A percentile compares a stretch with the other conserved stretches of the same genome.
Evolutionary conservation across 257 asterid species (phyloP).

Genomic region (Anisodus tanguticus): DNA sequence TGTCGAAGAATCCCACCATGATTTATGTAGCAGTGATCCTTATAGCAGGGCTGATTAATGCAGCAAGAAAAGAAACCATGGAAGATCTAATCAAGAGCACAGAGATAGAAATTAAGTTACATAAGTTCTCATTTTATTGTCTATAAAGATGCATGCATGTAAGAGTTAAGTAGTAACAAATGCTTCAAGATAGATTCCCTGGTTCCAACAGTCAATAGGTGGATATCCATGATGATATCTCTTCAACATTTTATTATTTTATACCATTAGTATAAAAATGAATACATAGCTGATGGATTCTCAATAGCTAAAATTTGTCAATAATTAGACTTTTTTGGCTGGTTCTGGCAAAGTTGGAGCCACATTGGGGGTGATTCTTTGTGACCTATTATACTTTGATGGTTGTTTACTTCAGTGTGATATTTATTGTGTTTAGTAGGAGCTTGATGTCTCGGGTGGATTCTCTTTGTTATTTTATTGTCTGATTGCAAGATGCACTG

Average conservation of each 20-base stretch:
- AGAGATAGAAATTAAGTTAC: not conserved
- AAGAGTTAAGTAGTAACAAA: not conserved
- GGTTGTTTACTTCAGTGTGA: conserved; percentile 18
- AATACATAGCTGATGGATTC: not conserved
- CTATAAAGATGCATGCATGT: not conserved
- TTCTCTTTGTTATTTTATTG: not conserved
- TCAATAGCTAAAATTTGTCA: not conserved
- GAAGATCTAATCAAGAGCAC: not conserved
- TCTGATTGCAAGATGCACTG: conserved; percentile 4
- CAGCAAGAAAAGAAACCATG: not conserved
- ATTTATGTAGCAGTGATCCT: not conserved
- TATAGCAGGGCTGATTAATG: not conserved
- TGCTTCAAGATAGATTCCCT: not conserved
- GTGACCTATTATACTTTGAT: not conserved
- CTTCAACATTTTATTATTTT: not conserved
- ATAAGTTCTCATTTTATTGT: not conserved
- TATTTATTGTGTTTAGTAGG: not conserved
- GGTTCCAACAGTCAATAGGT: not conserved
- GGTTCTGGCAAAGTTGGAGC: not conserved
- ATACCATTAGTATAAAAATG: not conserved
- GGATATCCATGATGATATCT: not conserved
- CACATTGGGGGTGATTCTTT: not conserved
- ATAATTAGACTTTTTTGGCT: not conserved
- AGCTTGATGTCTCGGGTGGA: conserved; percentile 21
- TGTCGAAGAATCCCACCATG: not conserved